These are phyloP conservation scores for Lactarius hengduanensis DNA, from an alignment of 768 basidiomycete genomes.

Conservation along the genomic window DNA sequence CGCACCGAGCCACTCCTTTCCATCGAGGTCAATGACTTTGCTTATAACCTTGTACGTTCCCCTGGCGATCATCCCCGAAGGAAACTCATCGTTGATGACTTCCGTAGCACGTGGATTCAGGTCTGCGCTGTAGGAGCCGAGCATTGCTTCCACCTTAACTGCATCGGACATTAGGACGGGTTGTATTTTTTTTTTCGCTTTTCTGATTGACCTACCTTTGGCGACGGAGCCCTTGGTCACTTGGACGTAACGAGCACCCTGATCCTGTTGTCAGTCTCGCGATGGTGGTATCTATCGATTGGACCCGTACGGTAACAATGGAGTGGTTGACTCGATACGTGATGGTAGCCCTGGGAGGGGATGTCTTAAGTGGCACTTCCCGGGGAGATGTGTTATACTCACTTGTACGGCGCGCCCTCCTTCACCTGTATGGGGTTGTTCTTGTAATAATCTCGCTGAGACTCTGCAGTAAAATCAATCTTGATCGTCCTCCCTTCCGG, in stretches of 20 bases:
- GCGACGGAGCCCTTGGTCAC: constrained; percentile 79
- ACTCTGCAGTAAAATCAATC: constrained; percentile 61
- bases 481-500: constrained; percentile 55
- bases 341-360: constrained; percentile 62
- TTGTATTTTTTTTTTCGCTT: constrained; percentile 11
- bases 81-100: constrained; percentile 64
- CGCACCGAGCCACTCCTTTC: constrained; percentile 73
- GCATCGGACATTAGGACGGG: constrained; percentile 12
- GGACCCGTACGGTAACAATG: constrained; percentile 68
- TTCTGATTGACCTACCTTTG: constrained; percentile 49
- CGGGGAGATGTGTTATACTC: constrained; percentile 27
- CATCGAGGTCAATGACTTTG: constrained; percentile 87
- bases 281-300: not conserved
- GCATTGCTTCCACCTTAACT: constrained; percentile 91
- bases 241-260: constrained; percentile 87
- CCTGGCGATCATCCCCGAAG: constrained; percentile 83
- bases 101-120: constrained; percentile 69
- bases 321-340: constrained; percentile 86
- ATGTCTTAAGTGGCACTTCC: constrained; percentile 4
- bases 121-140: constrained; percentile 88
- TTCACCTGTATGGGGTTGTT: constrained; percentile 79
- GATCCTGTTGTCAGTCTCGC: constrained; percentile 20
- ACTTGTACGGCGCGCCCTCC: constrained; percentile 91
- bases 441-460: constrained; percentile 55
- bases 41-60: constrained; percentile 75